Evolutionary conservation across 306 rosid species (phyloP), one percentile per base, ranked within the genome.

Genomic region (Argentina anserina): DNA sequence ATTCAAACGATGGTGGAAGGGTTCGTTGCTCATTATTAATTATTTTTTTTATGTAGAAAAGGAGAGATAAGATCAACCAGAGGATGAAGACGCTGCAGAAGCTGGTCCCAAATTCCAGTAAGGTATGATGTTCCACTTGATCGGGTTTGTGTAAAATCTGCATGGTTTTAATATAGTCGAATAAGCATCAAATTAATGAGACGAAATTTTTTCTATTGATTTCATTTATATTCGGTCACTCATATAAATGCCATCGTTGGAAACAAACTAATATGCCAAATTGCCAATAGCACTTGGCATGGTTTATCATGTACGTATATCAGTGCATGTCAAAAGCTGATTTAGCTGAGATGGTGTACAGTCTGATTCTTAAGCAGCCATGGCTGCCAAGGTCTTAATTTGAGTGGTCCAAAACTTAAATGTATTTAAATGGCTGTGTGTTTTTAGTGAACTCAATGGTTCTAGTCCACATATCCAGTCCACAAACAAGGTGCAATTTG

Each of bases 61-160:
- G 99, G 85, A 88, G 99, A 84, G 97, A 94, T 78, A 94, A 90
- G 86, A 94, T 94, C 78, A 94, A 91, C 85, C 91, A 94, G 65
- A 88, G 93, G 87, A 91, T 94, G 97, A 91, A 88, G 88, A 87
- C 99, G 47, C 74, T 94, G 81, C 99, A 91, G 81, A 91, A 91
- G 88, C 83, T 94, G 89, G 99, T 94, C 86, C 97, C 99, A 78
- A 94, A 86, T 88, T 91, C 99, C 83, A 89, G 89, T 80, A 91
- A 94, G 97, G 99, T 94, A 86, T 75, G 89, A 74, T 74, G 72
- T 78, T 73, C 50, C 78, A 39, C 28, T 4, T 4, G 15, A 36
- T 71, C n/a, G 26, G 65, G 50, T 55, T 55, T 52, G 23, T 55
- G 52, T 17, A 9, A 26, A 17, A 13, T 53, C 10, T 39, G 13